These are phyloP conservation scores for Pelargonium fulgidum DNA, from an alignment of 441 rosid genomes.

Conservation along the genomic window DNA sequence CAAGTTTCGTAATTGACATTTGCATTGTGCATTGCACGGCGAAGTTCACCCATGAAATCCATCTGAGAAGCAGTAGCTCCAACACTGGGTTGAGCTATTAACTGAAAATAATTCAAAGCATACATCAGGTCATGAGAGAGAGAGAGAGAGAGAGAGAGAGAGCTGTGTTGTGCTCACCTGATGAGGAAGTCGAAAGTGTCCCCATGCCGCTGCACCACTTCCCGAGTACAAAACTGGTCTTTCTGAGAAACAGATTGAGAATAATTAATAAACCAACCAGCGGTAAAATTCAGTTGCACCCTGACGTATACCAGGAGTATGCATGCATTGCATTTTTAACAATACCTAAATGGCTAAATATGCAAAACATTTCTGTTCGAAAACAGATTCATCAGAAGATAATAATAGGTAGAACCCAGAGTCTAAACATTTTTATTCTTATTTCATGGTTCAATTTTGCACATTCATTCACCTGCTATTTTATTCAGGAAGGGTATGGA, in stretches of 20 bases:
- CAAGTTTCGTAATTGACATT: constrained; percentile 26
- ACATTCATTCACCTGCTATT: no score
- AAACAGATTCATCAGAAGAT: no score
- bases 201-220: constrained; percentile 39
- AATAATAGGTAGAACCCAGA: no score
- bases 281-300: no score
- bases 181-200: constrained; percentile 43
- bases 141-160: neutral
- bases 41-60: constrained; percentile 51
- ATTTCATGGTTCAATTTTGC: no score
- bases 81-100: constrained; percentile 27
- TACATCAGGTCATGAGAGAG: constrained; percentile 5
- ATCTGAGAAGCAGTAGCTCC: constrained; percentile 36
- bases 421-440: no score
- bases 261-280: neutral
- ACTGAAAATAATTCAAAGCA: constrained; percentile 24
- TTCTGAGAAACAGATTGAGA: constrained; percentile 31
- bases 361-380: no score
- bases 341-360: no score
- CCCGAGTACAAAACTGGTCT: constrained; percentile 50
- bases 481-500: neutral
- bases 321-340: no score
- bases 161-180: constrained; percentile 32
- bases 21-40: constrained; percentile 33
- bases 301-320: no score